Percentiles rank a stretch among this genome's conserved stretches.
These are phyloP conservation scores for Podospora bellae-mahoneyi DNA, from an alignment of 495 filamentous ascomycete genomes.

Conservation along the genomic window DNA sequence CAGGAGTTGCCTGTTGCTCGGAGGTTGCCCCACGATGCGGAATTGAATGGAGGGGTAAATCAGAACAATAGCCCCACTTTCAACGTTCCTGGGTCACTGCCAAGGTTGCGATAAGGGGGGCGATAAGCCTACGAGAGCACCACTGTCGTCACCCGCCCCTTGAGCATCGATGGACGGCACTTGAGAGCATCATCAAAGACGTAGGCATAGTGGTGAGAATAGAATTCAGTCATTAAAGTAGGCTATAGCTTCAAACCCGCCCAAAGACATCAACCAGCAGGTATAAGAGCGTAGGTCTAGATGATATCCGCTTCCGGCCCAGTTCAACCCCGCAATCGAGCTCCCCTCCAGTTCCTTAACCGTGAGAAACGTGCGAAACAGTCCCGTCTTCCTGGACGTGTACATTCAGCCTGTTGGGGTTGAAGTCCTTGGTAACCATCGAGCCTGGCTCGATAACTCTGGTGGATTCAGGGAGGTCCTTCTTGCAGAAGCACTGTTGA, in stretches of 20 bases:
- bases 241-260: background rate
- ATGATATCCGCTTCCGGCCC: background rate
- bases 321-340: background rate
- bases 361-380: conserved; percentile 64
- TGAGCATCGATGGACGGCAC: background rate
- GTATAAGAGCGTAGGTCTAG: too few species aligned
- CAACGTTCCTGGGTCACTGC: background rate
- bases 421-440: conserved; percentile 61
- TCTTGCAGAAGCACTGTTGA: conserved; percentile 67
- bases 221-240: background rate
- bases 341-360: conserved; percentile 35
- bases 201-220: background rate
- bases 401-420: conserved; percentile 63
- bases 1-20: background rate
- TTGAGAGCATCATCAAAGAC: background rate
- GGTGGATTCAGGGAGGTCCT: conserved; percentile 64
- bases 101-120: background rate
- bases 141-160: background rate
- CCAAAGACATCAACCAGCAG: background rate
- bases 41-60: conserved; percentile 23
- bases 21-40: conserved; percentile 28
- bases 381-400: conserved; percentile 69
- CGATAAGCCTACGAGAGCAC: background rate
- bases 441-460: conserved; percentile 63
- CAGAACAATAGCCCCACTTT: background rate